phyloP scores from a whole-genome alignment of 202 grass and related monocot genomes.

The Zoysia matrella region DNA sequence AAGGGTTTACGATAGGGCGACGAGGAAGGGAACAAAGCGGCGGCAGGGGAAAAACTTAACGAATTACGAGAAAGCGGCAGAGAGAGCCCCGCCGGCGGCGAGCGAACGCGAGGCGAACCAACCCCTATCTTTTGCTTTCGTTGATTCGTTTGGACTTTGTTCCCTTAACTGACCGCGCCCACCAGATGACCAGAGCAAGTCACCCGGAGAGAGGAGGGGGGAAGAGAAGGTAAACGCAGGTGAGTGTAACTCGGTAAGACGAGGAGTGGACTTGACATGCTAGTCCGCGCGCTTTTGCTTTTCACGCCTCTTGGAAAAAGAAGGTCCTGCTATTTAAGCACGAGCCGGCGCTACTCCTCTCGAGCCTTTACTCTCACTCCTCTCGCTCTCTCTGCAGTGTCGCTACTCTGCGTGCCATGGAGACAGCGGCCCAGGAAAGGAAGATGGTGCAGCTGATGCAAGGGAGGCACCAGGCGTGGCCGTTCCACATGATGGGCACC shows the following conservation, averaged over 20 bases:
- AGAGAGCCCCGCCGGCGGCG: neutral
- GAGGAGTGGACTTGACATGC: too few relatives aligned
- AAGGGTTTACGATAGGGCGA: neutral
- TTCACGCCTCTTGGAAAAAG: too few relatives aligned
- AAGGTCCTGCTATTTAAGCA: too few relatives aligned
- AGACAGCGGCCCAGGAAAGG: too few relatives aligned
- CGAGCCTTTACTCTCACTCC: too few relatives aligned
- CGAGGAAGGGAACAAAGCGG: slow-evolving; percentile 26
- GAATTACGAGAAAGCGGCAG: slow-evolving; percentile 74
- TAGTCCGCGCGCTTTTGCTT: too few relatives aligned
- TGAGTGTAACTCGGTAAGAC: too few relatives aligned
- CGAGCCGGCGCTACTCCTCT: too few relatives aligned
- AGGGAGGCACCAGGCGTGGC: too few relatives aligned
- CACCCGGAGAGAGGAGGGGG: neutral
- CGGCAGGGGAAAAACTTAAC: slow-evolving; percentile 46
- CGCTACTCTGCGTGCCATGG: too few relatives aligned
- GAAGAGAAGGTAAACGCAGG: neutral
- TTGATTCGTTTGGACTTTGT: slow-evolving; percentile 73
- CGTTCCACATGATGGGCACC: neutral
- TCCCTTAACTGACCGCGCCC: slow-evolving; percentile 42
- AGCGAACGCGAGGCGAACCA: slow-evolving; percentile 9
- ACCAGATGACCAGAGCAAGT: slow-evolving; percentile 22
- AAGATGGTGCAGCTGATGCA: too few relatives aligned
- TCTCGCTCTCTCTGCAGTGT: too few relatives aligned
- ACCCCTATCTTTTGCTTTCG: slow-evolving; percentile 71